Conservation (phyloP, 805 yeast species). For the Nakazawaea wickerhamii region DNA sequence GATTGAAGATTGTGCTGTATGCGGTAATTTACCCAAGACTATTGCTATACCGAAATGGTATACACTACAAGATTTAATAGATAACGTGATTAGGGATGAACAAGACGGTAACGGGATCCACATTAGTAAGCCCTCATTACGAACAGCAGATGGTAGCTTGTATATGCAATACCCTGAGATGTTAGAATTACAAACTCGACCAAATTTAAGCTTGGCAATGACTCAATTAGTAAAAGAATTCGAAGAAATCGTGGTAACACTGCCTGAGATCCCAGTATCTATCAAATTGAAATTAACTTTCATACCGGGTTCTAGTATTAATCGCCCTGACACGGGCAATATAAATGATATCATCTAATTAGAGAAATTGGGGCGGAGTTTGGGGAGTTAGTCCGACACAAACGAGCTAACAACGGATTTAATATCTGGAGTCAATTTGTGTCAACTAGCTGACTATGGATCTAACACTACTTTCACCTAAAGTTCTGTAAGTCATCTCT, state of each 20-base stretch:
- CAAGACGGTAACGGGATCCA: constrained; percentile 23
- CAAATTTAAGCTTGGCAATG: constrained; percentile 34
- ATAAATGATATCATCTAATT: background rate
- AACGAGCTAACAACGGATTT: background rate
- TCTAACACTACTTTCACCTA: too few species aligned
- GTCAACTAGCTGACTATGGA: too few species aligned
- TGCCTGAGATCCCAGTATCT: constrained; percentile 44
- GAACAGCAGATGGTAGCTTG: constrained; percentile 33
- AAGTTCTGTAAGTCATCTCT: too few species aligned
- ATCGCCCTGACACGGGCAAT: constrained; percentile 32
- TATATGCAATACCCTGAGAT: constrained; percentile 44
- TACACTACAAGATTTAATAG: constrained; percentile 39
- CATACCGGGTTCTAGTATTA: constrained; percentile 21
- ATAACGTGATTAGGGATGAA: constrained; percentile 26
- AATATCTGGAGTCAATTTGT: background rate
- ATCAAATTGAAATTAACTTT: constrained; percentile 15
- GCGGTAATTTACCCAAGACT: constrained; percentile 40
- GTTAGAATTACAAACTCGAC: constrained; percentile 39
- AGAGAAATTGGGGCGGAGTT: background rate
- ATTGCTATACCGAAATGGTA: constrained; percentile 15
- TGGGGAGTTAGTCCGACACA: constrained; percentile 2
- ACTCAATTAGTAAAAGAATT: constrained; percentile 32
- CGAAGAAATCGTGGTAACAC: constrained; percentile 48
- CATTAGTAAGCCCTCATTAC: constrained; percentile 39
- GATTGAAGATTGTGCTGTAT: constrained; percentile 65